A percentile compares a stretch with the other conserved stretches of the same genome.
phyloP scores from a whole-genome alignment of 202 grass and related monocot genomes.

The Carex arenaria region DNA sequence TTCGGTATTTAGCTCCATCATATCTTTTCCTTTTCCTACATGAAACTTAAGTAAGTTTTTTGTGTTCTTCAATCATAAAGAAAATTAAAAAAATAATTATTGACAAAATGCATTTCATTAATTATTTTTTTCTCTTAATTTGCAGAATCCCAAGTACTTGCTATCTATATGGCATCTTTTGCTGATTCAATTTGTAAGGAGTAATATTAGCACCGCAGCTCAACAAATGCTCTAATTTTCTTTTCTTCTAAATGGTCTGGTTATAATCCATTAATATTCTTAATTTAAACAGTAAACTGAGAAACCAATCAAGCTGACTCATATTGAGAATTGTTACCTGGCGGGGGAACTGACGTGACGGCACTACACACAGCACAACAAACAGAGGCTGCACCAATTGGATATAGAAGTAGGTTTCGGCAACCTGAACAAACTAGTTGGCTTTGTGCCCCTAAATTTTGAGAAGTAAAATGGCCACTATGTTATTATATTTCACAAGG shows the following conservation, averaged over 20 bases:
- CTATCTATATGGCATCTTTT: neutral
- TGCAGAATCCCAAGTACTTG: neutral
- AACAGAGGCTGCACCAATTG: slow-evolving; percentile 82
- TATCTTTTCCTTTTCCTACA: neutral
- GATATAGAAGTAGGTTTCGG: slow-evolving; percentile 95
- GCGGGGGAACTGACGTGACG: slow-evolving; percentile 74
- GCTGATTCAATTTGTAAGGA: neutral
- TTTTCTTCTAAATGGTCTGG: neutral
- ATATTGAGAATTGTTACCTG: slow-evolving; percentile 41
- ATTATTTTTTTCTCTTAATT: neutral
- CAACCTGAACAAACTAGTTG: slow-evolving; percentile 96
- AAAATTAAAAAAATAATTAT: neutral
- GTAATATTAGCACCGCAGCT: neutral
- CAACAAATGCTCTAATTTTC: neutral
- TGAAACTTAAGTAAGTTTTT: neutral
- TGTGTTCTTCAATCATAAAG: too few relatives aligned
- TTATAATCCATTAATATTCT: neutral
- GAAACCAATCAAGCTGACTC: neutral
- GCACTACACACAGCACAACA: slow-evolving; percentile 96
- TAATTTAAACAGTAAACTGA: neutral
- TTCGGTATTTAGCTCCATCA: neutral
- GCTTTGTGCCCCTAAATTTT: slow-evolving; percentile 67
- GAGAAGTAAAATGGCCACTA: neutral
- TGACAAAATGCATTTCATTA: neutral
- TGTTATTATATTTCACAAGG: neutral